Evolutionary conservation across 768 basidiomycete genomes (phyloP), one percentile per base, ranked within the genome.

Genomic region (Tricholomella constricta): DNA sequence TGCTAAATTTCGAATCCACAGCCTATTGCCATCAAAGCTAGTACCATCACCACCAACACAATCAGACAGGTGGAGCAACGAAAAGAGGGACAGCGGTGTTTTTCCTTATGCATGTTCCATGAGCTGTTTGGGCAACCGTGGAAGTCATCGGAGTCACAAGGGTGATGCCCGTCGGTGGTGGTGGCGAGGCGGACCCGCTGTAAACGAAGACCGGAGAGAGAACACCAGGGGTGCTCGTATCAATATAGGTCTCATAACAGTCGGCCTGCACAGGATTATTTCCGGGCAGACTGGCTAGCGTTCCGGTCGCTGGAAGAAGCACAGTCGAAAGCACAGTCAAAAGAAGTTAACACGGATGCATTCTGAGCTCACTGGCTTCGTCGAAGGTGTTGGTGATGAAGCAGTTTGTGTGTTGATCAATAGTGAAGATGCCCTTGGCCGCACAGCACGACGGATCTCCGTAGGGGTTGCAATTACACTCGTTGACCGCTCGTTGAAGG

Each of bases 401-500:
- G 64, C 73, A 75, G 44, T 49, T 63, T 19, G 63, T 66, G 10
- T 56, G 62, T 17, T 68, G 61, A 26, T 65, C 59, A 41, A 71
- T 62, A 19, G 63, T 69, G 58, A 75, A 75, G 26, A 71, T 60
- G 5, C 71, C 71, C 12, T 65, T 59, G 14, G 64, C 62, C 19
- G 38, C 51, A 31, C 51, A 56, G n/a, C 55, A 56, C 4, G 55
- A 48, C 11, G 51, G 55, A 51, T 73, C 70, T 17, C 71, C 70
- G 43, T 63, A 71, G 14, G 61, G 62, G 40, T 70, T 69, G 63
- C 74, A 76, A 50, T 70, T 60, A 52, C 75, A 78, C 26, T 68
- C 65, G 55, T 79, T 71, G 22, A 82, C 62, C 10, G 77, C 80
- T n/a, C 64, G 65, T 45, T 72, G 63, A 1, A 82, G 70, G 9